Percentiles rank a stretch among this genome's conserved stretches.
Conservation (phyloP, 805 yeast genomes). For the Lipomyces yamanashiensis region DNA sequence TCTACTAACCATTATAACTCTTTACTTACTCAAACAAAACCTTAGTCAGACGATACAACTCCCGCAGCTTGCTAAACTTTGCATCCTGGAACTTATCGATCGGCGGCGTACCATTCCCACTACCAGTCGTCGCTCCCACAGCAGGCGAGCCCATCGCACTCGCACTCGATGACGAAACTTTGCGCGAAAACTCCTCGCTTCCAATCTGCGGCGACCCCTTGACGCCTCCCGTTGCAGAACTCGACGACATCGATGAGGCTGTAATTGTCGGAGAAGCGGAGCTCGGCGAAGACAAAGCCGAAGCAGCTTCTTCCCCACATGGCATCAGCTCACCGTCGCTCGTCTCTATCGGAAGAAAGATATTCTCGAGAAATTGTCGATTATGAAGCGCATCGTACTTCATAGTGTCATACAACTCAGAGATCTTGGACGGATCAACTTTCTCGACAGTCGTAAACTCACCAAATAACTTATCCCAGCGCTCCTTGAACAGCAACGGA, state of each 20-base stretch:
- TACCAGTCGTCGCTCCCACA: not conserved
- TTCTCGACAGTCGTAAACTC: slow-evolving; percentile 93
- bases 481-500: slow-evolving; percentile 82
- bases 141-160: too few relatives aligned
- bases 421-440: slow-evolving; percentile 95
- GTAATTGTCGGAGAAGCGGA: slow-evolving; percentile 3
- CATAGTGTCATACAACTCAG: slow-evolving; percentile 97
- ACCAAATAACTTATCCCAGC: slow-evolving; percentile 95
- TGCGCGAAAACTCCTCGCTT: slow-evolving; percentile 54
- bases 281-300: not conserved
- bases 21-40: slow-evolving; percentile 80
- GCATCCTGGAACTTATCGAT: slow-evolving; percentile 28
- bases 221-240: not conserved
- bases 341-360: slow-evolving; percentile 67
- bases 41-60: slow-evolving; percentile 85
- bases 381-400: slow-evolving; percentile 97
- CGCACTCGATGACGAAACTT: slow-evolving; percentile 37
- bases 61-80: slow-evolving; percentile 60
- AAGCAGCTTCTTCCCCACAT: not conserved
- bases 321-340: slow-evolving; percentile 41
- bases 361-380: slow-evolving; percentile 80
- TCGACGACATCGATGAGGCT: not conserved
- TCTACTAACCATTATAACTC: not conserved
- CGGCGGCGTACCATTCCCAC: slow-evolving; percentile 48
- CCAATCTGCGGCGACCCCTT: slow-evolving; percentile 48